A percentile compares a stretch with the other conserved stretches of the same genome.
Evolutionary conservation across 192 early-diverging fungal genomes (phyloP).

Genomic region (Entrophospora sp.): DNA sequence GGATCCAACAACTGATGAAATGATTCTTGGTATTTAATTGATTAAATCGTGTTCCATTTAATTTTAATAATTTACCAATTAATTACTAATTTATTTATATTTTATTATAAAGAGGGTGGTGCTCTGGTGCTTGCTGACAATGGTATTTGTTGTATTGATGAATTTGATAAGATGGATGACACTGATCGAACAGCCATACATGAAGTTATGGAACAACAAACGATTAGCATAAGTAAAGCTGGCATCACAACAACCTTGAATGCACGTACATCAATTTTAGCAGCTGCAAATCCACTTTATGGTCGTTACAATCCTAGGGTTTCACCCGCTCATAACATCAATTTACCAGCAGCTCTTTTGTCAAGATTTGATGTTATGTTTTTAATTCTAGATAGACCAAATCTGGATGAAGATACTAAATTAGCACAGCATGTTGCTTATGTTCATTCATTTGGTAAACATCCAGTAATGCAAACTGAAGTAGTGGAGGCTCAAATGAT

Average conservation of each 20-base stretch:
- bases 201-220: conserved; percentile 99
- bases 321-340: conserved; percentile 92
- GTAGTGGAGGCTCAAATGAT: conserved; percentile 69
- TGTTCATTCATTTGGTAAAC: conserved; percentile 80
- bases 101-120: conserved; percentile 64
- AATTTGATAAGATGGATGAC: conserved; percentile 99
- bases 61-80: not conserved
- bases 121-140: conserved; percentile 96
- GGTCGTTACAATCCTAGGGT: conserved; percentile 88
- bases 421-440: conserved; percentile 88
- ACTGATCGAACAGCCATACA: conserved; percentile 93
- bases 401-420: conserved; percentile 62
- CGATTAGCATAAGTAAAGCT: conserved; percentile 94
- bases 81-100: conserved; percentile 68
- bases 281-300: conserved; percentile 95
- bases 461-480: conserved; percentile 55
- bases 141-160: conserved; percentile 98
- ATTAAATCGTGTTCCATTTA: too few relatives aligned
- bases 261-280: conserved; percentile 89
- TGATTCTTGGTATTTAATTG: conserved; percentile 72
- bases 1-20: conserved; percentile 89
- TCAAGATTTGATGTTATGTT: conserved; percentile 91
- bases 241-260: conserved; percentile 97
- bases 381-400: conserved; percentile 81
- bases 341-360: conserved; percentile 88